Evolutionary conservation across 2,329 filamentous ascomycete genomes (phyloP).

Genomic region (Aspergillus tubingensis): DNA sequence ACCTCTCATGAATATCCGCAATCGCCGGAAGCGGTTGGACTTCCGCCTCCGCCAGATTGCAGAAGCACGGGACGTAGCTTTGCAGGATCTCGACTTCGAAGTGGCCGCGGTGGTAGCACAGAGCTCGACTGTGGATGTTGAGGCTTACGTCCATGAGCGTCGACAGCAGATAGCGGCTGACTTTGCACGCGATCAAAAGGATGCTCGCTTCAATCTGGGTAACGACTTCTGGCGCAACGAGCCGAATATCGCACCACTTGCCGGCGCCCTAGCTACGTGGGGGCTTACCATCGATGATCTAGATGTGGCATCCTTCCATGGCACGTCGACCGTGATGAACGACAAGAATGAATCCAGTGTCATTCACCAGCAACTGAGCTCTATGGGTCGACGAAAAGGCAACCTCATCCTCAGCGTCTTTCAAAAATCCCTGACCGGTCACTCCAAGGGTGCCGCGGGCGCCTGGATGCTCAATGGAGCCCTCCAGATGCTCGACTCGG

Average conservation of each 20-base stretch:
- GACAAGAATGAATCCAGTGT: conserved; percentile 98
- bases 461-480: conserved; percentile 99
- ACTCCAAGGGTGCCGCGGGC: conserved; percentile 95
- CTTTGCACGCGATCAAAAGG: background rate
- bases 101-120: background rate
- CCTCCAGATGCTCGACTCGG: conserved; percentile 87
- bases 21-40: background rate
- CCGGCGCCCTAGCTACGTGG: background rate
- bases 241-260: background rate
- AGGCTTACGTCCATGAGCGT: background rate
- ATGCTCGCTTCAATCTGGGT: background rate
- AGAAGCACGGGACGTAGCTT: background rate
- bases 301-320: conserved; percentile 91
- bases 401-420: conserved; percentile 92
- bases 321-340: conserved; percentile 93
- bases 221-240: background rate
- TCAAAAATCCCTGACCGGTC: conserved; percentile 96
- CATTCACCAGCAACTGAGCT: conserved; percentile 86
- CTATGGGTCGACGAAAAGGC: conserved; percentile 88
- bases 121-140: background rate
- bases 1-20: background rate
- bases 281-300: conserved; percentile 66
- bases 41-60: background rate
- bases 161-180: background rate
- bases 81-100: background rate